These are phyloP conservation scores for Protomyces lactucae-debilis DNA, from an alignment of 1,139 yeast genomes.

Conservation along the genomic window DNA sequence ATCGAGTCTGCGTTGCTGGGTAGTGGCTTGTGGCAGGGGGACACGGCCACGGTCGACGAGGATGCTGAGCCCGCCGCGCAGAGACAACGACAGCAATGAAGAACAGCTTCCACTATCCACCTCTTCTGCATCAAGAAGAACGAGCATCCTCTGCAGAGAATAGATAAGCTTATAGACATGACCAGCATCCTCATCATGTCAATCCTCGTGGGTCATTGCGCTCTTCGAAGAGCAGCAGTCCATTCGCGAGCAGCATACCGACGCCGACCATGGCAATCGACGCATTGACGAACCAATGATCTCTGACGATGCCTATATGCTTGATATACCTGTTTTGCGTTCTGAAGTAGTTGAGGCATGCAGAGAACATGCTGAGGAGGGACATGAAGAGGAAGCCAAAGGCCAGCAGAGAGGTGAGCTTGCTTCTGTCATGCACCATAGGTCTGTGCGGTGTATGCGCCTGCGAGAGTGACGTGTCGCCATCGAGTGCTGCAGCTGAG, in stretches of 20 bases:
- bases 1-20: not conserved
- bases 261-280: not conserved
- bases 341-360: not conserved
- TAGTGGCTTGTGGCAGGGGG: not conserved
- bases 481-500: not conserved
- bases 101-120: too few relatives aligned
- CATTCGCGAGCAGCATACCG: conserved; percentile 3
- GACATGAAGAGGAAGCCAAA: conserved; percentile 12
- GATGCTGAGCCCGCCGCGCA: too few relatives aligned
- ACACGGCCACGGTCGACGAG: not conserved
- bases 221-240: conserved; percentile 5
- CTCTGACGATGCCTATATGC: conserved; percentile 1
- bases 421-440: not conserved
- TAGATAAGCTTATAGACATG: too few relatives aligned
- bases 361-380: not conserved
- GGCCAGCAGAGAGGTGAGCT: not conserved
- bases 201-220: not conserved
- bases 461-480: not conserved
- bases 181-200: too few relatives aligned
- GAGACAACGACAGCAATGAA: too few relatives aligned
- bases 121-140: too few relatives aligned
- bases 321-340: conserved; percentile 8
- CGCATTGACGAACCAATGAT: conserved; percentile 6
- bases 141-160: too few relatives aligned
- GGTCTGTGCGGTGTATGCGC: not conserved